Conservation (phyloP, 2,329 filamentous ascomycete species). For the Colletotrichum tamarilloi region DNA sequence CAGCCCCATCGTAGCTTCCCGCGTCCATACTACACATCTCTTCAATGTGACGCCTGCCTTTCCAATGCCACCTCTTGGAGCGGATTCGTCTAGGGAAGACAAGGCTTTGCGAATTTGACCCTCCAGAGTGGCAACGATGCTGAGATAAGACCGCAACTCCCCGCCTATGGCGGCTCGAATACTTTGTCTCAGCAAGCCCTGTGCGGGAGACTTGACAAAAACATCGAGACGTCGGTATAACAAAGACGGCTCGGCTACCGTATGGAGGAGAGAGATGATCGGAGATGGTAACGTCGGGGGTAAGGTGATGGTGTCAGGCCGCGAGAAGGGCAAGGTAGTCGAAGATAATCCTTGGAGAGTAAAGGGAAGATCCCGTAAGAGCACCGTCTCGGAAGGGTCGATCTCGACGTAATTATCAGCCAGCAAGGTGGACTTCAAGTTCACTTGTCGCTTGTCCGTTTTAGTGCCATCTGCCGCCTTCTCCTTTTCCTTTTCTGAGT, state of each 20-base stretch:
- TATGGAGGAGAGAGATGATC: conserved; percentile 87
- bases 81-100: conserved; percentile 75
- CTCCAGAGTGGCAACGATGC: conserved; percentile 90
- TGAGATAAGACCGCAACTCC: conserved; percentile 90
- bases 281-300: conserved; percentile 85
- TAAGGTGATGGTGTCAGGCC: conserved; percentile 76
- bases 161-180: conserved; percentile 85
- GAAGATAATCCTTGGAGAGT: conserved; percentile 94
- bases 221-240: conserved; percentile 83
- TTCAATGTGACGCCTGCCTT: conserved; percentile 94
- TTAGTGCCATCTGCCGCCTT: conserved; percentile 43
- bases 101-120: conserved; percentile 89
- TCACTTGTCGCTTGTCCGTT: conserved; percentile 58
- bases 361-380: conserved; percentile 87
- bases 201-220: conserved; percentile 84
- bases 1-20: conserved; percentile 95
- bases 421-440: conserved; percentile 67
- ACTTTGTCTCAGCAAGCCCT: conserved; percentile 91
- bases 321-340: conserved; percentile 81
- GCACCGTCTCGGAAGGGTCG: conserved; percentile 71
- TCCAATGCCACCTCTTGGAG: conserved; percentile 77
- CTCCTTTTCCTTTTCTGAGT: conserved; percentile 47
- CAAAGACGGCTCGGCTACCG: conserved; percentile 91
- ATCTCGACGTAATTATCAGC: conserved; percentile 67
- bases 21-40: conserved; percentile 95